Percentiles rank a stretch among this genome's conserved stretches.
These are phyloP conservation scores for Blastosporella zonata DNA, from an alignment of 1,284 basidiomycete genomes.

Conservation along the genomic window DNA sequence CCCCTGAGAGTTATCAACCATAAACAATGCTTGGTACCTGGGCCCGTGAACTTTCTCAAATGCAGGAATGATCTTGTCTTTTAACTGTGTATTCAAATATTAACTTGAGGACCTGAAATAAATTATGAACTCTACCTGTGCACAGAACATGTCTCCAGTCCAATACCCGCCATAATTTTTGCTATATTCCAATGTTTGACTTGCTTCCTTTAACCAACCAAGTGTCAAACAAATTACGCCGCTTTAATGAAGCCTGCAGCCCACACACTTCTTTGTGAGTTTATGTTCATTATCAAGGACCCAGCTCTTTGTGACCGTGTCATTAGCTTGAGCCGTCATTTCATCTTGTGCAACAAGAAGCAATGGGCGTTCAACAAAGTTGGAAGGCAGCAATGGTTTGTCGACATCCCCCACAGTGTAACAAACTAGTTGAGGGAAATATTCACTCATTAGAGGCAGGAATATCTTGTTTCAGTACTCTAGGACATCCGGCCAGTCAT, in stretches of 20 bases:
- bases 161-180: constrained; percentile 34
- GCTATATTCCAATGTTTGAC: constrained; percentile 22
- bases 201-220: constrained; percentile 21
- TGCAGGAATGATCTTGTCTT: constrained; percentile 35
- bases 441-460: constrained; percentile 24
- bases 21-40: constrained; percentile 31
- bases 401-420: constrained; percentile 4
- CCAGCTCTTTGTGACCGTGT: constrained; percentile 25
- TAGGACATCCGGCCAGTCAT: constrained; percentile 32
- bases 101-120: background rate
- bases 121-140: constrained; percentile 17
- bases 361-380: constrained; percentile 7
- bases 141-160: constrained; percentile 28
- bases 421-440: background rate
- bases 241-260: constrained; percentile 23
- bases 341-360: constrained; percentile 11
- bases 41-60: constrained; percentile 31
- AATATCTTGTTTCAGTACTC: constrained; percentile 26
- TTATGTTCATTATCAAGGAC: constrained; percentile 26
- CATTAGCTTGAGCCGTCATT: constrained; percentile 24
- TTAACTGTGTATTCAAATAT: constrained; percentile 20
- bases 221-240: constrained; percentile 22
- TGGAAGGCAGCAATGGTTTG: background rate
- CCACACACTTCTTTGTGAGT: constrained; percentile 31
- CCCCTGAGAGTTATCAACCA: constrained; percentile 41